These are phyloP conservation scores for Erythrophleum fordii DNA, from an alignment of 306 rosid species.

Conservation along the genomic window DNA sequence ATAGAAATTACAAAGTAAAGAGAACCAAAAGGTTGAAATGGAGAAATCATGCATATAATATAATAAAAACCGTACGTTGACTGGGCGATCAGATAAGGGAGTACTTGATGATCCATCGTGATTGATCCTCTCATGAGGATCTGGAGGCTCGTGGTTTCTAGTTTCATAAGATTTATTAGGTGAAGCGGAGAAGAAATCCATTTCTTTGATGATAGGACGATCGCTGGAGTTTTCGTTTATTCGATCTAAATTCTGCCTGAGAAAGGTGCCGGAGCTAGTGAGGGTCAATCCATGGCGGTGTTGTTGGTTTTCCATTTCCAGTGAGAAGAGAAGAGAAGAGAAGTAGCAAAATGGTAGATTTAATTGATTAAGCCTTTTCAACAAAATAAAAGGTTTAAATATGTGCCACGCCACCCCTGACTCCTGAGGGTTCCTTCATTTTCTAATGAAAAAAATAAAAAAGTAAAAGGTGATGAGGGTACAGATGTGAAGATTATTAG, in stretches of 20 bases:
- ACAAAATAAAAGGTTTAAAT: conserved; percentile 23
- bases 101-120: conserved; percentile 24
- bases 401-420: conserved; percentile 23
- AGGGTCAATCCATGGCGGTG: conserved; percentile 45
- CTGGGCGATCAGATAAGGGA: conserved; percentile 1
- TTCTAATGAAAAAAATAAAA: not conserved
- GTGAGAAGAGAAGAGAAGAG: not conserved
- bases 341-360: conserved; percentile 11
- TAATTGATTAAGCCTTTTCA: conserved; percentile 27
- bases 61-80: conserved; percentile 43
- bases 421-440: not conserved
- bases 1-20: not conserved
- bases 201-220: conserved; percentile 48
- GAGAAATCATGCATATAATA: not conserved
- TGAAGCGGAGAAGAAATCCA: conserved; percentile 48
- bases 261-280: conserved; percentile 34
- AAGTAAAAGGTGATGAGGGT: not conserved
- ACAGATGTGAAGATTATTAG: not conserved
- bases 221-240: not conserved
- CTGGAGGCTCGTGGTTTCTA: not conserved
- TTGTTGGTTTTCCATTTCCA: conserved; percentile 7
- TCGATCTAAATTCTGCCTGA: conserved; percentile 11
- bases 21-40: not conserved
- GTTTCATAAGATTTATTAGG: not conserved
- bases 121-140: conserved; percentile 5